These are phyloP conservation scores for Dendrobium catenatum DNA, from an alignment of 106 monocot species.

Conservation along the genomic window DNA sequence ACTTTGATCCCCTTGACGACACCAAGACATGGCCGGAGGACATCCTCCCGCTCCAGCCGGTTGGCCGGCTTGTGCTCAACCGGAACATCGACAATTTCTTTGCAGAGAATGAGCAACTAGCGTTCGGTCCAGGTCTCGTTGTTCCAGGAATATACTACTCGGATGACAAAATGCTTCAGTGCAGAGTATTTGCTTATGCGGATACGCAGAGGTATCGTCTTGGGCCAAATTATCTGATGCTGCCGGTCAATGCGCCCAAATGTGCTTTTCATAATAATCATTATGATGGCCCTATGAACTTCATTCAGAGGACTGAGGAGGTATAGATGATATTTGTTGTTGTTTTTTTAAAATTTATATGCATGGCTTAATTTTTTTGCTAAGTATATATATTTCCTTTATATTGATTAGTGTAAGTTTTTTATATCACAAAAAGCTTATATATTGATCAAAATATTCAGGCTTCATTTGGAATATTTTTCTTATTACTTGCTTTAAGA, in stretches of 20 bases:
- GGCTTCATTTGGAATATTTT: too few relatives aligned
- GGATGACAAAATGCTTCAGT: conserved; percentile 89
- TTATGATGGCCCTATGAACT: conserved; percentile 78
- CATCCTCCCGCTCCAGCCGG: conserved; percentile 62
- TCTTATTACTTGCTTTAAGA: too few relatives aligned
- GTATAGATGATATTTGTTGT: conserved; percentile 9
- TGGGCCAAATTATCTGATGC: conserved; percentile 77
- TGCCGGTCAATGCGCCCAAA: conserved; percentile 81
- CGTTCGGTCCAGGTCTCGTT: conserved; percentile 69
- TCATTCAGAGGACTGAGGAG: conserved; percentile 80
- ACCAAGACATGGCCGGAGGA: conserved; percentile 98
- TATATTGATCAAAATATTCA: too few relatives aligned
- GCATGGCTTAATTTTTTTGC: too few relatives aligned
- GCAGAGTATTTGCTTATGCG: conserved; percentile 59
- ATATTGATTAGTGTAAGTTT: too few relatives aligned
- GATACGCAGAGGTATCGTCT: conserved; percentile 86
- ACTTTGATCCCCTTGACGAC: conserved; percentile 86
- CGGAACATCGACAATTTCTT: conserved; percentile 90
- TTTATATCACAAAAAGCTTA: too few relatives aligned
- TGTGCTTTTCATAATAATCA: conserved; percentile 78
- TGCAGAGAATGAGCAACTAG: conserved; percentile 77
- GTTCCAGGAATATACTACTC: conserved; percentile 85
- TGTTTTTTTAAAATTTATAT: too few relatives aligned
- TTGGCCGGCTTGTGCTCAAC: conserved; percentile 74
- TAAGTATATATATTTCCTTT: too few relatives aligned